phyloP scores from a whole-genome alignment of 1,284 basidiomycete genomes.

The Ceratobasidium sp. region DNA sequence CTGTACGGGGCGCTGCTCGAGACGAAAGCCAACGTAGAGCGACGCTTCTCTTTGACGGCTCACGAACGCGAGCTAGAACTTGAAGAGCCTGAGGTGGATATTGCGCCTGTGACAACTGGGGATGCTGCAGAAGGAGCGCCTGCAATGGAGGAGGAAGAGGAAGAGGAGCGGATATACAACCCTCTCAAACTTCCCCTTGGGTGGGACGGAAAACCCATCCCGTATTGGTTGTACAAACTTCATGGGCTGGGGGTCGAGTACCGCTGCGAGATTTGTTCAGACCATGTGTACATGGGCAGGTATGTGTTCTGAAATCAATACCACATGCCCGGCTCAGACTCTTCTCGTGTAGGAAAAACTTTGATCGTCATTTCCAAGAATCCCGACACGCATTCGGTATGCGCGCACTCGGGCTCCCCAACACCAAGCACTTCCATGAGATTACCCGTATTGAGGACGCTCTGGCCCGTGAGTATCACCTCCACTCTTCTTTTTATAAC shows the following conservation, averaged over 20 bases:
- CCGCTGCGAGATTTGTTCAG: slow-evolving; percentile 97
- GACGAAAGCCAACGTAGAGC: slow-evolving; percentile 96
- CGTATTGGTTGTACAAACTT: slow-evolving; percentile 98
- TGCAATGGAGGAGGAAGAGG: slow-evolving; percentile 85
- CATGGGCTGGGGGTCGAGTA: slow-evolving; percentile 98
- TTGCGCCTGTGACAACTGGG: slow-evolving; percentile 63
- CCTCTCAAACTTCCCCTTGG: slow-evolving; percentile 96
- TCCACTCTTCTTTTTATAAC: slow-evolving; percentile 30
- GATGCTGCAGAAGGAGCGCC: slow-evolving; percentile 61
- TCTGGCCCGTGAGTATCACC: slow-evolving; percentile 75
- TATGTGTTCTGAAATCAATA: slow-evolving; percentile 53
- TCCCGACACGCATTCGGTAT: slow-evolving; percentile 98
- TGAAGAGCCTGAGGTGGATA: slow-evolving; percentile 76
- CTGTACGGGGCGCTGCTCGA: slow-evolving; percentile 81
- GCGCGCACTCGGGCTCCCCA: slow-evolving; percentile 96
- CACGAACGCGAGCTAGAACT: slow-evolving; percentile 95
- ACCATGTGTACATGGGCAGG: slow-evolving; percentile 95
- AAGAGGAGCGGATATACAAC: slow-evolving; percentile 96
- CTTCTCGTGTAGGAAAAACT: slow-evolving; percentile 79
- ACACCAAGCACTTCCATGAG: slow-evolving; percentile 99
- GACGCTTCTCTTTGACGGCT: slow-evolving; percentile 94
- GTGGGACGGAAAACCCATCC: slow-evolving; percentile 99
- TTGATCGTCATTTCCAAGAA: slow-evolving; percentile 95
- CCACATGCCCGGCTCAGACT: not conserved
- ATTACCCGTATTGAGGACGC: slow-evolving; percentile 98